These are phyloP conservation scores for Chlamydomonas reinhardtii DNA, from an alignment of 163 green algal species.

Conservation along the genomic window DNA sequence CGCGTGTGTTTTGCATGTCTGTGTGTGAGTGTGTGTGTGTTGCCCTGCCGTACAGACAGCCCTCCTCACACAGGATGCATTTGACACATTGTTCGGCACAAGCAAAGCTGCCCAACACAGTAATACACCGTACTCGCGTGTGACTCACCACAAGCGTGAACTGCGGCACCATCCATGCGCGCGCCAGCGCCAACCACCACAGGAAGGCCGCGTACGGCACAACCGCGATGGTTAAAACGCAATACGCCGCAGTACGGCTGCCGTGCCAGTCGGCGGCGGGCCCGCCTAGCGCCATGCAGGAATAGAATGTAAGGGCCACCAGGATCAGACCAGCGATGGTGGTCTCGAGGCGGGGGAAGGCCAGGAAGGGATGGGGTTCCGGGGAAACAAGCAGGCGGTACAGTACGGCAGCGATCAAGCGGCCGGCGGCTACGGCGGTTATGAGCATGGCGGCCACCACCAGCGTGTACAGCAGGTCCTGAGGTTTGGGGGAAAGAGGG, in stretches of 20 bases:
- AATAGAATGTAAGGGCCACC: slow-evolving; percentile 30
- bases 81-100: too few relatives aligned
- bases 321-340: not conserved
- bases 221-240: not conserved
- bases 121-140: too few relatives aligned
- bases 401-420: not conserved
- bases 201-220: slow-evolving; percentile 19
- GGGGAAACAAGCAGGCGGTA: not conserved
- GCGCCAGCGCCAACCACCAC: slow-evolving; percentile 33
- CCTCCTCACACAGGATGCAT: too few relatives aligned
- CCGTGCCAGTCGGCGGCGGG: not conserved
- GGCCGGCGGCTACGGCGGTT: not conserved
- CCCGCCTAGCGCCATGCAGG: not conserved
- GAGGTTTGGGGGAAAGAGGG: not conserved
- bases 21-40: too few relatives aligned
- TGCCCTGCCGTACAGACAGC: too few relatives aligned
- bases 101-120: too few relatives aligned
- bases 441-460: not conserved
- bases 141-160: not conserved
- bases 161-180: slow-evolving; percentile 14
- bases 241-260: not conserved
- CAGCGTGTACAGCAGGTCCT: slow-evolving; percentile 25
- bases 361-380: not conserved
- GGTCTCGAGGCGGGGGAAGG: slow-evolving; percentile 3
- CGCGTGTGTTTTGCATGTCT: too few relatives aligned